Percentiles rank a stretch among this genome's conserved stretches.
Evolutionary conservation across 78 protist species (phyloP).

Genomic region (Diacronema lutheri): DNA sequence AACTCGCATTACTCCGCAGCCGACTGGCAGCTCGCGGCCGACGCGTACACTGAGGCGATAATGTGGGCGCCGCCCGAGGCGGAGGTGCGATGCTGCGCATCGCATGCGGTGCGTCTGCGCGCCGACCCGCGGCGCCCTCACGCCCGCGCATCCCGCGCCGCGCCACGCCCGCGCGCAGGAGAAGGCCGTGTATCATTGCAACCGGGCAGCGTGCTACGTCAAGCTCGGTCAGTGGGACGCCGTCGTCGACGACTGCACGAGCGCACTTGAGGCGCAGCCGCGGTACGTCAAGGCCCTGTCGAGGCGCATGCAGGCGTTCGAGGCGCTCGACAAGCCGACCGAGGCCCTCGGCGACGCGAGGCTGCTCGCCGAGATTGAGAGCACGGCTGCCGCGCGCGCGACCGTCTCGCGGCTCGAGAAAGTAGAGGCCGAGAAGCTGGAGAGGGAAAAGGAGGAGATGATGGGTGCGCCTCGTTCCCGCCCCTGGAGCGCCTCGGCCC

Average conservation of each 20-base stretch:
- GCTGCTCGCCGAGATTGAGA: not conserved
- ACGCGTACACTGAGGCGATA: not conserved
- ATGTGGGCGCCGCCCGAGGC: not conserved
- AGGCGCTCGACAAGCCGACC: not conserved
- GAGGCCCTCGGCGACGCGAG: constrained; percentile 5
- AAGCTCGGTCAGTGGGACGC: not conserved
- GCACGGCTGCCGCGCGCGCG: not conserved
- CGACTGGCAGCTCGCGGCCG: not conserved
- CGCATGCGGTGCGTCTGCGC: not conserved
- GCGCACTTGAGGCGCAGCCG: not conserved
- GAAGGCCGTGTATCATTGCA: not conserved
- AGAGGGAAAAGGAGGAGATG: constrained; percentile 63
- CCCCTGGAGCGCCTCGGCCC: not conserved
- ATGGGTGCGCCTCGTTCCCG: not conserved
- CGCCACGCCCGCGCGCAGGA: not conserved
- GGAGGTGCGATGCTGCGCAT: not conserved
- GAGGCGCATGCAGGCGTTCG: constrained; percentile 18
- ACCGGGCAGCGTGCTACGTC: constrained; percentile 14
- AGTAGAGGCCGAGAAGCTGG: constrained; percentile 19
- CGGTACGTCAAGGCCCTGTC: not conserved
- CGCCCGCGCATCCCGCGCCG: not conserved
- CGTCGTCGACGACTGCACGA: not conserved
- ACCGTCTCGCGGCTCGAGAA: constrained; percentile 29
- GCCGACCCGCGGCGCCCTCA: not conserved
- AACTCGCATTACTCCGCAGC: not conserved